phyloP scores from a whole-genome alignment of 306 rosid species.

The Gastrolobium villosum region DNA sequence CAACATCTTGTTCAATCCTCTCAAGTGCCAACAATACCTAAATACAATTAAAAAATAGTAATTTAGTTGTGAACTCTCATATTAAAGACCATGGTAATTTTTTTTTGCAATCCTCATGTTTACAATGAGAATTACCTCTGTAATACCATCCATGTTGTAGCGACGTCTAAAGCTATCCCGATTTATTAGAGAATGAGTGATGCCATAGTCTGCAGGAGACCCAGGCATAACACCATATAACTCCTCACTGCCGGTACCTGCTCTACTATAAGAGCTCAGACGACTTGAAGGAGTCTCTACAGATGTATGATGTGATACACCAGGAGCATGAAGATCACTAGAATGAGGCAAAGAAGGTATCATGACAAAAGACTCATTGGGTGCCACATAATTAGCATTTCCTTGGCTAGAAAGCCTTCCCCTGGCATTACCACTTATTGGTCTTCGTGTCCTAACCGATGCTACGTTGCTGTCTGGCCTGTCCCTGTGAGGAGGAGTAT shows the following conservation, averaged over 20 bases:
- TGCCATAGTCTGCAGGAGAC: conserved; percentile 64
- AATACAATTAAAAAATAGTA: conserved; percentile 35
- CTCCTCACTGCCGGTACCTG: conserved; percentile 64
- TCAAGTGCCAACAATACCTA: conserved; percentile 91
- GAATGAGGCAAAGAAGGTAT: conserved; percentile 62
- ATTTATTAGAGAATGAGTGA: conserved; percentile 63
- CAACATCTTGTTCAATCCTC: conserved; percentile 97
- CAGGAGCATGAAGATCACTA: conserved; percentile 57
- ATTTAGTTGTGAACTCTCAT: conserved; percentile 19
- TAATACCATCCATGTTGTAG: conserved; percentile 86
- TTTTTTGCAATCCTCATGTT: neutral
- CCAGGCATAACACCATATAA: conserved; percentile 58
- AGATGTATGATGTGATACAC: conserved; percentile 56
- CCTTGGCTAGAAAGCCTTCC: conserved; percentile 69
- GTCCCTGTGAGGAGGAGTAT: conserved; percentile 65
- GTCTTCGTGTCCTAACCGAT: conserved; percentile 73
- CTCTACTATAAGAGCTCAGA: conserved; percentile 61
- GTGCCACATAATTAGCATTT: conserved; percentile 56
- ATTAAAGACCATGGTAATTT: neutral
- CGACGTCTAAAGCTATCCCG: conserved; percentile 68
- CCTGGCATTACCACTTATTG: conserved; percentile 60
- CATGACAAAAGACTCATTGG: conserved; percentile 53
- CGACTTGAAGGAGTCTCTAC: conserved; percentile 57
- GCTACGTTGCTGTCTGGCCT: conserved; percentile 53
- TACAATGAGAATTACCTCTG: conserved; percentile 71